Evolutionary conservation across 2,329 filamentous ascomycete genomes (phyloP).

Genomic region (Aspergillus ibericus): DNA sequence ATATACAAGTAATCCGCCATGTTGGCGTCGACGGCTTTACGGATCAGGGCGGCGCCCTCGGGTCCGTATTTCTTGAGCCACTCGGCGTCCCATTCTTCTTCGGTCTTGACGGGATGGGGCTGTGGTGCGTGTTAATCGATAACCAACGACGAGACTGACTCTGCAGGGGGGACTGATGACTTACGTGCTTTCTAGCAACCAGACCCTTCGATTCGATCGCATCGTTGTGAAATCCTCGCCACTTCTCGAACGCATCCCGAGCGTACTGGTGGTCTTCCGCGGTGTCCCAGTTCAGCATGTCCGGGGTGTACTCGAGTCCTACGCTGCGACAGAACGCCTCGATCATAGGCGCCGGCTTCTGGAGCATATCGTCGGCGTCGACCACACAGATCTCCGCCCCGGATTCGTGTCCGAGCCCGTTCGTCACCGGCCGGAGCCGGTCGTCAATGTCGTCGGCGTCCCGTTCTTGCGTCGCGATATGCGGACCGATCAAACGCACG

Average conservation of each 20-base stretch:
- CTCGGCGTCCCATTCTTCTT: conserved; percentile 59
- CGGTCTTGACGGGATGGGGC: conserved; percentile 38
- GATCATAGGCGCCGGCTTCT: conserved; percentile 75
- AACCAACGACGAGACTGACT: conserved; percentile 6
- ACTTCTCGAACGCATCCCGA: conserved; percentile 82
- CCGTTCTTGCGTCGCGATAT: conserved; percentile 51
- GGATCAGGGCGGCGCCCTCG: conserved; percentile 59
- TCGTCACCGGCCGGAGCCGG: conserved; percentile 24
- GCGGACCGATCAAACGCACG: conserved; percentile 69
- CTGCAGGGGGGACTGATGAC: conserved; percentile 19
- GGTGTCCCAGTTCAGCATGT: conserved; percentile 83
- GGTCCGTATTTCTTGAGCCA: conserved; percentile 63
- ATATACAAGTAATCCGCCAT: conserved; percentile 63
- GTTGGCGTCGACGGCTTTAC: conserved; percentile 59
- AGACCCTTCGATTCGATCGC: conserved; percentile 79
- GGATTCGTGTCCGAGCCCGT: conserved; percentile 13
- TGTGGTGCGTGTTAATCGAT: conserved; percentile 25
- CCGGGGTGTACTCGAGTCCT: conserved; percentile 70
- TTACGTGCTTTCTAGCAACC: conserved; percentile 57
- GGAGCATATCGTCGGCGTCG: conserved; percentile 91
- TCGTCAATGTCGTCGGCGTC: conserved; percentile 34
- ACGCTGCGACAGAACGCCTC: conserved; percentile 78
- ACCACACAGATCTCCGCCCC: conserved; percentile 74
- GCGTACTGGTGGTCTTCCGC: conserved; percentile 70
- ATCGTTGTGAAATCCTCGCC: conserved; percentile 96